Base-by-base conservation (phyloP, 768 basidiomycete species). In the Suillus decipiens region DNA sequence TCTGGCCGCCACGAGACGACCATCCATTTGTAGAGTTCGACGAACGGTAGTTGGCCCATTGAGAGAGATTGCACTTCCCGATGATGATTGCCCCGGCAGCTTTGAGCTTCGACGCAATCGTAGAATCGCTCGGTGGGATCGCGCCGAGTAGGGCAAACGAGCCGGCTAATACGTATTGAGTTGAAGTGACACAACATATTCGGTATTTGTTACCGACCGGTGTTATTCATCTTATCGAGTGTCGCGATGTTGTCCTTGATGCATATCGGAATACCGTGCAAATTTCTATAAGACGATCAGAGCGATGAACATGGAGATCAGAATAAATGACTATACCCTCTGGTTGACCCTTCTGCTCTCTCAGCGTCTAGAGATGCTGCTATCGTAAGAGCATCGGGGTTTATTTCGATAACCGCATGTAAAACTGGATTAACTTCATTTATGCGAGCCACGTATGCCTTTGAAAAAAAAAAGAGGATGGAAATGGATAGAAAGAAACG, bases 61-160 rank as follows among this genome's bases (percentile, higher is more conserved):
- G 82, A 0, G 82, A 82, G 5, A 84, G 72, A 64, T 83, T 83
- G 2, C 82, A 78, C 67, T 85, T 85, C 5, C 82, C 83, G 76
- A 64, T 41, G 19, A 47, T 42, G 31, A 57, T 12, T 3, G 56
- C 56, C 0, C 56, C 56, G 7, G 56, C 56, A 31, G 56, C 56
- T 57, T 31, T 57, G 39, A 57, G 56, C 39, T 31, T 57, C 12
- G 56, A 24, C 1, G 56, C 56, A n/a, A 57, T 4, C 17, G 56
- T 57, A 7, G 56, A 57, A 57, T 57, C 56, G 56, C 56, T 57
- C 39, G 56, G 56, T 31, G 56, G 56, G 17, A 57, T 57, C 39
- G 56, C 56, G 8, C 56, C 56, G 39, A 57, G 56, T 3, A 57
- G 24, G 56, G 56, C 56, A 31, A 41, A 57, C 2, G 56, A 57